Base-by-base conservation (phyloP, 2,329 filamentous ascomycete species). In the Fusarium musae region DNA sequence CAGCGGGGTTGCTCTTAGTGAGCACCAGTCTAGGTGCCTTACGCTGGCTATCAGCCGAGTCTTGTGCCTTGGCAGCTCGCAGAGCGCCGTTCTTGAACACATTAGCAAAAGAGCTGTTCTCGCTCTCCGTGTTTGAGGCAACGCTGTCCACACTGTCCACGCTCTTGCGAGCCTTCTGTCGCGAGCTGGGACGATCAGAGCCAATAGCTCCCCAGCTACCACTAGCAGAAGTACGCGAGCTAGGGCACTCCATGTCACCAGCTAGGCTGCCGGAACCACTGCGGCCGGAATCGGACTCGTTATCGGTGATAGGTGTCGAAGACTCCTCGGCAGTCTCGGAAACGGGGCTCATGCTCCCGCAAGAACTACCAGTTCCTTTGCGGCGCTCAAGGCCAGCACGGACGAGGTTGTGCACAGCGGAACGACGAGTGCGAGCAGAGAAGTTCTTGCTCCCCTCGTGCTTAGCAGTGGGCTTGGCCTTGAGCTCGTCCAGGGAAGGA, bases 361-460 rank as follows among this genome's bases (percentile, higher is more conserved):
- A 88, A 73, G 88, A 90, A 81, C 91, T 92, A 72, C 90, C 87
- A 72, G 92, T 93, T 66, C 92, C 84, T 88, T 93, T 87, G 89
- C 96, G 94, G 67, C 96, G 93, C 79, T 95, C 94, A 72, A 96
- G 89, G 21, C 96, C 95, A 60, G 96, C 96, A 74, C 93, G 93
- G 70, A 98, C 93, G 56, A 99, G 89, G 80, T 95, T 98, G 85
- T 95, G 92, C 49, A 99, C 91, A 32, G 96, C 96, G 77, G 93
- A 95, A 73, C 96, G 94, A 68, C 96, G 94, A 79, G 97, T 95
- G 70, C 96, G 95, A 63, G 95, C 91, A 16, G 93, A 93, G 84
- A 99, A 99, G 86, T 99, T 99, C 90, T 98, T 92, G 90, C 96
- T 98, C 30, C 96, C 96, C 82, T 98, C 96, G 73, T 96, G 90